phyloP scores from a whole-genome alignment of 1,284 basidiomycete species.

The Salmacisia buchloeana region DNA sequence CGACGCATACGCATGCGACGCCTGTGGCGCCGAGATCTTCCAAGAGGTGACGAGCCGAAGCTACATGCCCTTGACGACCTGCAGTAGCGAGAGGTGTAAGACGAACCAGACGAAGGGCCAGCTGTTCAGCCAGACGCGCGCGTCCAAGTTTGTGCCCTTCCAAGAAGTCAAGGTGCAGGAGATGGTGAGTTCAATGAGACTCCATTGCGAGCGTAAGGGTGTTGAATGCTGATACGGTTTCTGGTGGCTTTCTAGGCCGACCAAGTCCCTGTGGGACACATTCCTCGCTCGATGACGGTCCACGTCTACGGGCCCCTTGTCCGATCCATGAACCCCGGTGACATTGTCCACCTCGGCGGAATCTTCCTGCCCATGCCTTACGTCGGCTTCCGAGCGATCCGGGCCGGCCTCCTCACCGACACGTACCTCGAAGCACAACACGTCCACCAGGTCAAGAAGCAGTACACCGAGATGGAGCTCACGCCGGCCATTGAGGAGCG shows the following conservation, averaged over 20 bases:
- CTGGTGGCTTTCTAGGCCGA: constrained; percentile 64
- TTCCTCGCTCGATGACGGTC: constrained; percentile 94
- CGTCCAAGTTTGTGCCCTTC: constrained; percentile 94
- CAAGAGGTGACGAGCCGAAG: constrained; percentile 92
- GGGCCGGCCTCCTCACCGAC: constrained; percentile 91
- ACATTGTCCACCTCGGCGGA: constrained; percentile 85
- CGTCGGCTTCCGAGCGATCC: constrained; percentile 78
- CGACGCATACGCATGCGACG: constrained; percentile 97
- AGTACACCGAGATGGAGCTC: constrained; percentile 76
- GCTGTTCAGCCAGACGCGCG: constrained; percentile 96
- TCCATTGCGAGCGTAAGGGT: not conserved
- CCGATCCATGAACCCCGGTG: constrained; percentile 87
- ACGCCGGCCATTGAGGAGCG: constrained; percentile 75
- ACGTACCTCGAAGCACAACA: constrained; percentile 91
- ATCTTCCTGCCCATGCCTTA: constrained; percentile 85
- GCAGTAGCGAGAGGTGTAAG: constrained; percentile 64
- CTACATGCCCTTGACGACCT: constrained; percentile 81
- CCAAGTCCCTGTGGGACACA: constrained; percentile 98
- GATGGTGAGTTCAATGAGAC: constrained; percentile 62
- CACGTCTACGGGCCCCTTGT: constrained; percentile 87
- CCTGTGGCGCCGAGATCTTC: constrained; percentile 96
- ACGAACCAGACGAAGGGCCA: constrained; percentile 82
- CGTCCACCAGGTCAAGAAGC: constrained; percentile 92
- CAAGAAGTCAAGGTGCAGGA: constrained; percentile 99
- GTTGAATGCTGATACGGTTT: not conserved